phyloP scores from a whole-genome alignment of 2,329 filamentous ascomycete genomes.

The Pseudogymnoascus pannorum region DNA sequence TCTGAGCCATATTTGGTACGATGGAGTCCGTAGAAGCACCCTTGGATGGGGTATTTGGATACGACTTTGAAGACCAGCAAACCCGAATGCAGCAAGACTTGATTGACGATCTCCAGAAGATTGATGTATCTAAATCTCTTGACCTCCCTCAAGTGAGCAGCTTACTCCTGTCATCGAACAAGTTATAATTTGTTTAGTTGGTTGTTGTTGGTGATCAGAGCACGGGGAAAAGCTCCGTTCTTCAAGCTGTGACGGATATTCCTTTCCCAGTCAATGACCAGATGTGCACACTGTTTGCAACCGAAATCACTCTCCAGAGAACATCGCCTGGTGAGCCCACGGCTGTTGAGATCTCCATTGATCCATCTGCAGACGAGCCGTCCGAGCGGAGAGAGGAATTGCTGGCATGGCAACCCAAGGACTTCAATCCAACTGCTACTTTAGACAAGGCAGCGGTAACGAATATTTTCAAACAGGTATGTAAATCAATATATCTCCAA shows the following conservation, averaged over 20 bases:
- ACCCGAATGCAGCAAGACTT: constrained; percentile 15
- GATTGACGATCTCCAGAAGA: constrained; percentile 18
- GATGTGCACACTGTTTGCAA: constrained; percentile 38
- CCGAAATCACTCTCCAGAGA: constrained; percentile 34
- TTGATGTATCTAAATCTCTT: constrained; percentile 15
- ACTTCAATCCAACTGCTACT: constrained; percentile 6
- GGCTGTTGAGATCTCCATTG: constrained; percentile 12
- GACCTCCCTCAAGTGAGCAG: constrained; percentile 16
- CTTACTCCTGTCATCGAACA: neutral
- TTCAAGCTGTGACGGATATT: constrained; percentile 31
- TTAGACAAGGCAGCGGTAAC: constrained; percentile 11
- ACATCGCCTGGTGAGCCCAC: constrained; percentile 11
- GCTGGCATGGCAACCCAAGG: constrained; percentile 10
- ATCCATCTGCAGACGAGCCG: constrained; percentile 10
- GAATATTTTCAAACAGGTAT: constrained; percentile 14
- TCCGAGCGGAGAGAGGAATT: constrained; percentile 10
- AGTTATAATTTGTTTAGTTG: constrained; percentile 16
- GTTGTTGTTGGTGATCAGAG: constrained; percentile 36
- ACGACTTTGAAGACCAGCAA: constrained; percentile 18
- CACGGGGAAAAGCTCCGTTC: constrained; percentile 30
- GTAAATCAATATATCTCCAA: neutral
- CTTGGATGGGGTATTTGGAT: constrained; percentile 10
- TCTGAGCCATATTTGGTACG: neutral
- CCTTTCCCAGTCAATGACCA: constrained; percentile 33
- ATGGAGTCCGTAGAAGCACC: neutral